Conservation (phyloP, 2,329 filamentous ascomycete species). For the Drechslera avenae region DNA sequence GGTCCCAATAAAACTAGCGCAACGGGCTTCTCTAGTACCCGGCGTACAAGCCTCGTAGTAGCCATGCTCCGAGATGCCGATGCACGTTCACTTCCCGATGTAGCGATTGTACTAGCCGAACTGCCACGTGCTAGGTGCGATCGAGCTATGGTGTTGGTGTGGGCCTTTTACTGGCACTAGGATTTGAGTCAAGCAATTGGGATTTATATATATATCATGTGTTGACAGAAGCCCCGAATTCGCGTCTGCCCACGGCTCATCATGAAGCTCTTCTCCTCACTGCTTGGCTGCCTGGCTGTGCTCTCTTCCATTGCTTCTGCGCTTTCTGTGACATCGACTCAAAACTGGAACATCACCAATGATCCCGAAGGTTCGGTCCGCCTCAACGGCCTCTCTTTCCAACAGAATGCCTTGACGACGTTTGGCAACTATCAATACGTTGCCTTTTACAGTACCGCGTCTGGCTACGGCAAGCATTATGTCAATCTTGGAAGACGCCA, state of each 20-base stretch:
- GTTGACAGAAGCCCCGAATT: neutral
- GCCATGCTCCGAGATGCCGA: conserved; percentile 24
- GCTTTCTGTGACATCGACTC: conserved; percentile 34
- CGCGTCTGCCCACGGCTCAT: neutral
- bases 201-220: neutral
- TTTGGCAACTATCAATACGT: conserved; percentile 58
- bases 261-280: conserved; percentile 25
- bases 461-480: conserved; percentile 42
- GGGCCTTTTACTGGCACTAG: neutral
- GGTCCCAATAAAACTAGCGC: too few species aligned
- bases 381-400: conserved; percentile 57
- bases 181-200: neutral
- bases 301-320: conserved; percentile 22
- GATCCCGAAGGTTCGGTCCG: conserved; percentile 44
- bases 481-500: conserved; percentile 55
- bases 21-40: neutral
- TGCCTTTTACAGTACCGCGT: conserved; percentile 51
- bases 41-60: conserved; percentile 19
- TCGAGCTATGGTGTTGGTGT: neutral
- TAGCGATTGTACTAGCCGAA: neutral
- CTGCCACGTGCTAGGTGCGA: neutral
- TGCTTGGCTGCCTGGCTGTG: conserved; percentile 15
- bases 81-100: conserved; percentile 9
- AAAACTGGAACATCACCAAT: conserved; percentile 38
- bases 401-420: conserved; percentile 56